Base-by-base conservation (phyloP, 495 filamentous ascomycete species). In the Penicillium diatomitis region DNA sequence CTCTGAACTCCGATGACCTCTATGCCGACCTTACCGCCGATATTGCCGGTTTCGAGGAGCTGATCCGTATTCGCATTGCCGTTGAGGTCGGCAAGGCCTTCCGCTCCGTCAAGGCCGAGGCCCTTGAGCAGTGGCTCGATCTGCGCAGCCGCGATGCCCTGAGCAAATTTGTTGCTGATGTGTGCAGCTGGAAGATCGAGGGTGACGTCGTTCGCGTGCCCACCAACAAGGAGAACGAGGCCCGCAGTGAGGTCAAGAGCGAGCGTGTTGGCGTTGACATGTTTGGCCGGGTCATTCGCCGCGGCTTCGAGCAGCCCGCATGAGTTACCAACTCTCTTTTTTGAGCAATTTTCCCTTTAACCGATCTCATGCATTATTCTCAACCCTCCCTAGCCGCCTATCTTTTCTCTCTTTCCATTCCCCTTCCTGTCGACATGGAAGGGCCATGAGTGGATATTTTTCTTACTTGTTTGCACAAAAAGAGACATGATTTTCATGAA, bases 201-300 rank as follows among this genome's bases (percentile, higher is more conserved):
- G 76, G 69, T 38, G 76, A 73, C 8, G 69, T 81, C 30, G 80
- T 91, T 44, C 82, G 81, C 66, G 78, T 91, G 33, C 92, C 94
- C 41, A 74, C 85, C 63, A 99, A 97, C 68, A 86, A 92, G 68
- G 94, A 99, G 77, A 99, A 99, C 68, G 90, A 97, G 80, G 94
- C 88, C 31, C 90, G 92, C 77, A 91, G 90, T 59, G 88, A 88
- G 38, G 87, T 96, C 57, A 90, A 95, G 63, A 81, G 91, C 67
- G 94, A 99, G 76, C 88, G 89, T 53, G 94, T 99, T 35, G 72
- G 64, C 29, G 53, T 74, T 20, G 72, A 75, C 41, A 86, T 87
- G 73, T 89, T 99, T 50, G 91, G 95, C 47, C 89, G 82, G 73
- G 82, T 96, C 50, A 82, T 97, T 60, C 79, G 84, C 58, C 74